phyloP scores from a whole-genome alignment of 305 asterid species.

The Caryopteris hybrid region DNA sequence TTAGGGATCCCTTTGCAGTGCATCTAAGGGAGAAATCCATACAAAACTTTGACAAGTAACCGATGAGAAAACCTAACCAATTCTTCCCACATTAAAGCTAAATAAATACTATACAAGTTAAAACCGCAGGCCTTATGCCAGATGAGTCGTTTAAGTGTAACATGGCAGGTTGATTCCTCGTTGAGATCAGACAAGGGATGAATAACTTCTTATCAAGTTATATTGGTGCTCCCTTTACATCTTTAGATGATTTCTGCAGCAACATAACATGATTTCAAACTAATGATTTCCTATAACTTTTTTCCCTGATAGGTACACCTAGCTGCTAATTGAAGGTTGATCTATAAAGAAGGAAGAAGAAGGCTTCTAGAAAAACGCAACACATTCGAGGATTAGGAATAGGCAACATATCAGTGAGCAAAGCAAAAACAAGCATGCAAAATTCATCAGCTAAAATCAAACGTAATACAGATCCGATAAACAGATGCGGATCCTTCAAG shows the following conservation, averaged over 20 bases:
- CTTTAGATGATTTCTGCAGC: neutral
- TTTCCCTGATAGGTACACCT: neutral
- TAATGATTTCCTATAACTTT: neutral
- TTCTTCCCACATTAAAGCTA: neutral
- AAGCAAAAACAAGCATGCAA: neutral
- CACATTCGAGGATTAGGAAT: neutral
- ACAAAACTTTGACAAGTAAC: neutral
- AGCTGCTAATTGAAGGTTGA: conserved; percentile 1
- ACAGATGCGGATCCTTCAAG: neutral
- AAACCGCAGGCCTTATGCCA: neutral
- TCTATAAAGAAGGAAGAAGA: neutral
- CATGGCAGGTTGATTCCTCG: neutral
- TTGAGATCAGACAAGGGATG: neutral
- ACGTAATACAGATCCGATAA: neutral
- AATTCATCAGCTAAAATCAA: neutral
- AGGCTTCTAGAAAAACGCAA: neutral
- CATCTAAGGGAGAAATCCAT: neutral
- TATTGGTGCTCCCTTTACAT: neutral
- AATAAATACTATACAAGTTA: neutral
- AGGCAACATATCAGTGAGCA: neutral
- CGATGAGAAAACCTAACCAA: neutral
- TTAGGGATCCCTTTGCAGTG: neutral
- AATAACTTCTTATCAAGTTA: neutral
- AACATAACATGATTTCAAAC: neutral
- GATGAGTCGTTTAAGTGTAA: neutral